Percentiles rank a stretch among this genome's conserved stretches.
Evolutionary conservation across 768 basidiomycete species (phyloP).

Genomic region (Mrakia frigida): DNA sequence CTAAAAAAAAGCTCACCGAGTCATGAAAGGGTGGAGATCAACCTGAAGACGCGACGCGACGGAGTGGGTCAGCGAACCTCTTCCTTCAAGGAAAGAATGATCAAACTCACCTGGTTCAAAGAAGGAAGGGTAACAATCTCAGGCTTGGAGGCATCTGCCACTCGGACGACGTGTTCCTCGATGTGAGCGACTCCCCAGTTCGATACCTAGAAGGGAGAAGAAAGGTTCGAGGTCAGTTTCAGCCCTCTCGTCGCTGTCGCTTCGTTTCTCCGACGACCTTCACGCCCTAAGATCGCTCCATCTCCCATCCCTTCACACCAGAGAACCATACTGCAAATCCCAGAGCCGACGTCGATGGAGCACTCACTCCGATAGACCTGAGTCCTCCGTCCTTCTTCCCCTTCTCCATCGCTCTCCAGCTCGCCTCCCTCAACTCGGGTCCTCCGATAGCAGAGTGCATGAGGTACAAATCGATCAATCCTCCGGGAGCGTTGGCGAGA

Average conservation of each 20-base stretch:
- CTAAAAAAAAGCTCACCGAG: constrained; percentile 36
- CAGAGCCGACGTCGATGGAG: neutral
- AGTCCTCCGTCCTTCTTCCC: constrained; percentile 59
- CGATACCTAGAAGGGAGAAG: constrained; percentile 33
- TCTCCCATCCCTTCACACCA: too few species aligned
- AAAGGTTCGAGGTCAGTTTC: neutral
- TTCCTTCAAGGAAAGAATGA: constrained; percentile 19
- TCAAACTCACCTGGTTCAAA: constrained; percentile 56
- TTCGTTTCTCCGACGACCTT: neutral
- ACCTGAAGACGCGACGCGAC: constrained; percentile 35
- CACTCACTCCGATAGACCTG: constrained; percentile 60
- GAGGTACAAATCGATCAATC: constrained; percentile 61
- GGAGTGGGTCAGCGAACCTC: neutral
- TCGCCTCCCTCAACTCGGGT: constrained; percentile 53
- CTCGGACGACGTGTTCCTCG: constrained; percentile 47
- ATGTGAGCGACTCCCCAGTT: constrained; percentile 56
- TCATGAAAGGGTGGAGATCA: constrained; percentile 65
- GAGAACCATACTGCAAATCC: too few species aligned
- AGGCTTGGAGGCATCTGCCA: constrained; percentile 48
- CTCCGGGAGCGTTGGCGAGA: constrained; percentile 50
- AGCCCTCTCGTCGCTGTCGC: neutral
- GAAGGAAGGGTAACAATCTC: constrained; percentile 47
- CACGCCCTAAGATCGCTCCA: too few species aligned
- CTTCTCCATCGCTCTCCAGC: constrained; percentile 63
- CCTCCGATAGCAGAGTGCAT: constrained; percentile 57